phyloP scores from a whole-genome alignment of 2,329 filamentous ascomycete species.

The Aspergillus tamarii region DNA sequence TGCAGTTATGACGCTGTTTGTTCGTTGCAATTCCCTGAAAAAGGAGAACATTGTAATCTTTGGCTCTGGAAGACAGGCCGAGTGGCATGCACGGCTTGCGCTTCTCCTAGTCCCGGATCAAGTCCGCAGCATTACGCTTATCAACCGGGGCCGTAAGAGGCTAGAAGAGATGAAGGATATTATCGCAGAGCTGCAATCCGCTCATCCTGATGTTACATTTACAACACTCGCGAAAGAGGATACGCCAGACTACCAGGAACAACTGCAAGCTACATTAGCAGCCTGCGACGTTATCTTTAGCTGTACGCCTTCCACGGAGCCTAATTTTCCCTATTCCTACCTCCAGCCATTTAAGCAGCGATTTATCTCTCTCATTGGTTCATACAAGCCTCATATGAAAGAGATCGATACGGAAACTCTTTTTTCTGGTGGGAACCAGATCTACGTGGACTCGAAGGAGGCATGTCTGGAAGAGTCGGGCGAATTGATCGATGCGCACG shows the following conservation, averaged over 20 bases:
- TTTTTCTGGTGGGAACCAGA: constrained; percentile 62
- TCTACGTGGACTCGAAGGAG: constrained; percentile 65
- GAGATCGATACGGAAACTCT: constrained; percentile 52
- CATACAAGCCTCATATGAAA: constrained; percentile 58
- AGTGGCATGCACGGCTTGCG: constrained; percentile 54
- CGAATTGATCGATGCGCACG: constrained; percentile 47
- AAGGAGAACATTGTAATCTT: constrained; percentile 50
- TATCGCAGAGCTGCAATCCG: constrained; percentile 35
- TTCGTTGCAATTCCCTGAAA: constrained; percentile 40
- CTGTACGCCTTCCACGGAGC: constrained; percentile 51
- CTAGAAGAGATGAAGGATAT: constrained; percentile 51
- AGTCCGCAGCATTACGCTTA: constrained; percentile 70
- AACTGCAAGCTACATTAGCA: constrained; percentile 33
- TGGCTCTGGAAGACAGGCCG: constrained; percentile 53
- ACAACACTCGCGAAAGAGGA: constrained; percentile 61
- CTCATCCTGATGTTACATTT: constrained; percentile 41
- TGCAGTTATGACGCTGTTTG: constrained; percentile 68
- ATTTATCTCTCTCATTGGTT: constrained; percentile 57
- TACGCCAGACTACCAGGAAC: constrained; percentile 54
- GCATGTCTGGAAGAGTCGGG: constrained; percentile 52
- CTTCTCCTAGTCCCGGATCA: constrained; percentile 50
- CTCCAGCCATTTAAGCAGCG: constrained; percentile 42
- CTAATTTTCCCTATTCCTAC: constrained; percentile 46
- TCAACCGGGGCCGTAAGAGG: constrained; percentile 69
- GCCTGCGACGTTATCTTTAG: constrained; percentile 52